Conservation (phyloP, 2,329 filamentous ascomycete genomes). For the Aspergillus sp. region DNA sequence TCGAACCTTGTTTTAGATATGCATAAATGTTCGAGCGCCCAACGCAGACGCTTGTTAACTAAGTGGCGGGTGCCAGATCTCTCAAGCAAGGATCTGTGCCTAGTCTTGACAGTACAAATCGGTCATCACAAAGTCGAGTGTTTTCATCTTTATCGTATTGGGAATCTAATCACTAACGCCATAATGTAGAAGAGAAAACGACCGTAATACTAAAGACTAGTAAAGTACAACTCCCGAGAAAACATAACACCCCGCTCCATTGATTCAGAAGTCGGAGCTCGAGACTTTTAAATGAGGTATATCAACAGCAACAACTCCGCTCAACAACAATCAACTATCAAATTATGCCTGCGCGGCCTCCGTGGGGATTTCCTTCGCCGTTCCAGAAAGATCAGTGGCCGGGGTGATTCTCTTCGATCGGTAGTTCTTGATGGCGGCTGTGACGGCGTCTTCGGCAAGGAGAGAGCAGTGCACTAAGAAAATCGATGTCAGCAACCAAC, state of each 20-base stretch:
- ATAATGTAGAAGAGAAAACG: slow-evolving; percentile 5
- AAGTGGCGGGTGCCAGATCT: not conserved
- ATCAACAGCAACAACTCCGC: slow-evolving; percentile 9
- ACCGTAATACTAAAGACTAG: slow-evolving; percentile 8
- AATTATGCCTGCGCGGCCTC: slow-evolving; percentile 5
- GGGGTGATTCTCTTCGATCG: slow-evolving; percentile 84
- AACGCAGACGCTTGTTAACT: not conserved
- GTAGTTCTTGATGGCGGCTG: slow-evolving; percentile 87
- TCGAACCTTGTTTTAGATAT: slow-evolving; percentile 4
- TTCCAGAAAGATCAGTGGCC: slow-evolving; percentile 74
- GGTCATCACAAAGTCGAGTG: not conserved
- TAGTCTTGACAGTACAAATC: not conserved
- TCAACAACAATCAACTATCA: not conserved
- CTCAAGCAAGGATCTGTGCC: not conserved
- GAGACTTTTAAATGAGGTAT: slow-evolving; percentile 10
- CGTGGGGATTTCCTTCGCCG: slow-evolving; percentile 41
- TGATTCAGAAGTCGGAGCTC: slow-evolving; percentile 3
- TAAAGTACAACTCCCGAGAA: slow-evolving; percentile 9
- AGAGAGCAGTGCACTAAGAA: slow-evolving; percentile 80
- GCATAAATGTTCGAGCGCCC: not conserved
- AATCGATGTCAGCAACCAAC: slow-evolving; percentile 9
- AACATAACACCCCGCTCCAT: slow-evolving; percentile 5
- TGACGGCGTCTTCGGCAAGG: slow-evolving; percentile 90
- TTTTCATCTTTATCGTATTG: slow-evolving; percentile 4
- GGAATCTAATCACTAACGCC: slow-evolving; percentile 14